Percentiles rank a stretch among this genome's conserved stretches.
phyloP scores from a whole-genome alignment of 768 basidiomycete genomes.

The Tricholoma terreum region DNA sequence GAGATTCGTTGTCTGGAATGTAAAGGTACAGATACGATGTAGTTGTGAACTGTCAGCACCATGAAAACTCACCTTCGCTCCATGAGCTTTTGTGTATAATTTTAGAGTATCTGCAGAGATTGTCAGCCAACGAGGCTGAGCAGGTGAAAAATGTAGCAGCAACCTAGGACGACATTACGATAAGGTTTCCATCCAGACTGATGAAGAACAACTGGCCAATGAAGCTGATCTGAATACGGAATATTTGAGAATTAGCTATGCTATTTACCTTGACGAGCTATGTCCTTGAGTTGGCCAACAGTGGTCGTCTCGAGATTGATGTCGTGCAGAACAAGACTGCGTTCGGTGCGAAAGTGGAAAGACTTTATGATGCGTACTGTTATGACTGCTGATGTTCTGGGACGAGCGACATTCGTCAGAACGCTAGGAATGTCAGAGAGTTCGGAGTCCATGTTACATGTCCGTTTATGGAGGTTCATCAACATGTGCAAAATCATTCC shows the following conservation, averaged over 20 bases:
- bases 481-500: too few species aligned
- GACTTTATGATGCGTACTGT: slow-evolving; percentile 95
- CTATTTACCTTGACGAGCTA: slow-evolving; percentile 57
- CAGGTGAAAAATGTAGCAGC: neutral
- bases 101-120: slow-evolving; percentile 79
- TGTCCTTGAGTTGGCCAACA: slow-evolving; percentile 73
- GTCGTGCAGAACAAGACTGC: slow-evolving; percentile 78
- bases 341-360: slow-evolving; percentile 88
- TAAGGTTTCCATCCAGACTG: slow-evolving; percentile 89
- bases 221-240: slow-evolving; percentile 7
- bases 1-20: slow-evolving; percentile 84
- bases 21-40: neutral
- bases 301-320: slow-evolving; percentile 79
- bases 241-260: slow-evolving; percentile 7
- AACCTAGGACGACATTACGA: slow-evolving; percentile 63
- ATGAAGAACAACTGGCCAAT: slow-evolving; percentile 59
- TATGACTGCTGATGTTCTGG: slow-evolving; percentile 75
- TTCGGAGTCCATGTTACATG: too few species aligned
- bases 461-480: too few species aligned
- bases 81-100: slow-evolving; percentile 91
- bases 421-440: too few species aligned
- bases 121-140: slow-evolving; percentile 3
- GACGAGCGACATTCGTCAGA: slow-evolving; percentile 63
- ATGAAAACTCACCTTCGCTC: slow-evolving; percentile 67
- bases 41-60: neutral